Base-by-base conservation (phyloP, 2,329 filamentous ascomycete species). In the Lachnellula arida region DNA sequence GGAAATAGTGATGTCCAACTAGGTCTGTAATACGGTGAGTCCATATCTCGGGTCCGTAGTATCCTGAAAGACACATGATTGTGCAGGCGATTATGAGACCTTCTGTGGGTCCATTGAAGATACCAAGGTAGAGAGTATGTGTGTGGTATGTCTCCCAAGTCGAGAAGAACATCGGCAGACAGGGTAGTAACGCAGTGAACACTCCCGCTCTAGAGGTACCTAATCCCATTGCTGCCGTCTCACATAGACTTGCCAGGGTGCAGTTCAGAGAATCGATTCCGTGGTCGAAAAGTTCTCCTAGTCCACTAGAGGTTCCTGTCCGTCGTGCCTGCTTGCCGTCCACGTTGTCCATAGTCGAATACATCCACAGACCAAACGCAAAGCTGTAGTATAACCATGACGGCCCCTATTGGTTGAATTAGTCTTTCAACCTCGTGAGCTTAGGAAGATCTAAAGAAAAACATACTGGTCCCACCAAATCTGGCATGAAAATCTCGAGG, bases 71-170 rank as follows among this genome's bases (percentile, higher is more conserved):
- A 54, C 89, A 79, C 90, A 97, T 97, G 68, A 97, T 82, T 51
- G 77, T 74, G 69, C 90, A 92, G 25, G 92, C 94, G 61, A 99
- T 86, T 51, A 97, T 85, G 35, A 99, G 78, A 19, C 94, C 94
- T 76, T 99, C 94, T 35, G 94, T 99, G 2, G 94, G 94, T 0
- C 94, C 94, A 72, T 99, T 99, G 81, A 99, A 88, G 71, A 93
- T 91, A 54, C 94, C 94, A 12, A 99, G 84, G 73, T 96, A 99
- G 5, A 99, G 78, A 0, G 94, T 97, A 72, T 99, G 94, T 5
- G 94, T 97, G 74, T 99, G 94, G 72, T 97, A 99, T 1, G 94
- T 99, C 75, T 99, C 94, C 94, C 94, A 99, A 2, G 94, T 99
- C 3, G 93, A 97, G 76, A 99, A 97, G 79, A 96, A 99, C 94